Conservation (phyloP, 2,329 filamentous ascomycete species). For the Trichophyton equinum region DNA sequence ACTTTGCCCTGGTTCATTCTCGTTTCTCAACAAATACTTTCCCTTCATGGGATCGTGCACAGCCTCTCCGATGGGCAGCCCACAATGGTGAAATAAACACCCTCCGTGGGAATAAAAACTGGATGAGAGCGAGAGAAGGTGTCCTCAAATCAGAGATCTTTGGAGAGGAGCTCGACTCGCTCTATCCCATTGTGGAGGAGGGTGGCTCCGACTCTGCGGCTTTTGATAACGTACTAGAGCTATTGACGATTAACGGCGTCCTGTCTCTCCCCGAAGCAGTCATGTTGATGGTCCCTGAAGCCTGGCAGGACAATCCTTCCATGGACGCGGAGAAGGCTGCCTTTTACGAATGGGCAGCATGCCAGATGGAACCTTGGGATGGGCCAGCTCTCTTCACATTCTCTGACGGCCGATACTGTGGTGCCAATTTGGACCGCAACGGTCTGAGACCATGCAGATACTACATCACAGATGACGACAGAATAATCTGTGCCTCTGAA, state of each 20-base stretch:
- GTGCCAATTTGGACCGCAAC: constrained; percentile 92
- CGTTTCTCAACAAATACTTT: constrained; percentile 98
- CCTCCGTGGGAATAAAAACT: constrained; percentile 95
- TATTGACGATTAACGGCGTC: constrained; percentile 90
- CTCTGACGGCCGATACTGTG: constrained; percentile 89
- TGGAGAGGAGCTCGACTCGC: constrained; percentile 74
- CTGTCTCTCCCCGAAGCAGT: constrained; percentile 89
- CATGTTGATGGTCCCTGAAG: constrained; percentile 97
- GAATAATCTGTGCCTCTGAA: constrained; percentile 93
- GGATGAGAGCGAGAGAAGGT: constrained; percentile 95
- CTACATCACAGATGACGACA: constrained; percentile 92
- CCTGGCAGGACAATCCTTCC: constrained; percentile 83
- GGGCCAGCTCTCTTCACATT: constrained; percentile 94
- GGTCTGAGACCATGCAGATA: constrained; percentile 90
- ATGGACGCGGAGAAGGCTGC: constrained; percentile 95
- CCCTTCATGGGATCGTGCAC: constrained; percentile 93
- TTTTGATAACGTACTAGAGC: constrained; percentile 91
- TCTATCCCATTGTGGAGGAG: constrained; percentile 93
- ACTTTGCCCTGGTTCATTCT: constrained; percentile 93
- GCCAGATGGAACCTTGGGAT: constrained; percentile 98
- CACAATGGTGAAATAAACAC: constrained; percentile 99
- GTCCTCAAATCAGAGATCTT: constrained; percentile 88
- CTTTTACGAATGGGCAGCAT: constrained; percentile 97
- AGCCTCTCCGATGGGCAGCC: constrained; percentile 89
- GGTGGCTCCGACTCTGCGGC: constrained; percentile 93